A percentile compares a stretch with the other conserved stretches of the same genome.
Conservation (phyloP, 768 basidiomycete species). For the Baorangia bicolor region DNA sequence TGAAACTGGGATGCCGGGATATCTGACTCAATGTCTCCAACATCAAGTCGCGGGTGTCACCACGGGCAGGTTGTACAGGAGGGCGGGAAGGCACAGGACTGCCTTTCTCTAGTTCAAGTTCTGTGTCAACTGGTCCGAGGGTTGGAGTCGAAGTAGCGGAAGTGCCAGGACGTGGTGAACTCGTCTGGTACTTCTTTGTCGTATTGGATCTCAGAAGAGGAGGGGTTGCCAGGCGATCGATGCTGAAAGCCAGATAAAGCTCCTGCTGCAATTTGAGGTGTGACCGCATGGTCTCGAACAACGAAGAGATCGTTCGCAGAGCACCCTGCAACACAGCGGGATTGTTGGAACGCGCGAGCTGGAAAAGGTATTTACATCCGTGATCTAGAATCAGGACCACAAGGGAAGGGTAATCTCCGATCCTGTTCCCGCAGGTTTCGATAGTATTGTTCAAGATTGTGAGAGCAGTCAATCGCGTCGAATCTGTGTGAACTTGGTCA, state of each 20-base stretch:
- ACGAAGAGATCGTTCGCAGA: constrained; percentile 81
- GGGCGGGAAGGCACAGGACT: constrained; percentile 52
- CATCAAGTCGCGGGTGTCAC: constrained; percentile 86
- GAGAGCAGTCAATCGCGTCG: constrained; percentile 86
- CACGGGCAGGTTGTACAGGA: constrained; percentile 72
- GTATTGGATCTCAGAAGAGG: constrained; percentile 27
- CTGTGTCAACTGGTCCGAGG: constrained; percentile 38
- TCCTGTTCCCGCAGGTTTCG: constrained; percentile 74
- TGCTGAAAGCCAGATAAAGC: constrained; percentile 89
- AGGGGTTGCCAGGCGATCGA: constrained; percentile 81
- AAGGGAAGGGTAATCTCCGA: constrained; percentile 78
- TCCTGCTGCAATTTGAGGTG: constrained; percentile 94
- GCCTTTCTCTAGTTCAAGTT: constrained; percentile 48
- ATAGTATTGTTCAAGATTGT: constrained; percentile 85
- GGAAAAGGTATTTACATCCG: constrained; percentile 96
- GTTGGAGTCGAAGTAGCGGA: constrained; percentile 45
- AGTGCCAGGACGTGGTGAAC: constrained; percentile 55
- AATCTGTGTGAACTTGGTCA: constrained; percentile 94
- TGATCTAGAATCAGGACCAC: constrained; percentile 77
- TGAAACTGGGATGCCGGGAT: constrained; percentile 82
- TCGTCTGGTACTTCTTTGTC: constrained; percentile 35
- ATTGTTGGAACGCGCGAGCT: constrained; percentile 91
- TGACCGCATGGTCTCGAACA: constrained; percentile 83
- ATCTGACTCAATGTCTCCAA: constrained; percentile 84
- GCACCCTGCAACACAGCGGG: constrained; percentile 73